Conservation (phyloP, 169 alveolate genomes). For the Cardiosporidium cionae region DNA sequence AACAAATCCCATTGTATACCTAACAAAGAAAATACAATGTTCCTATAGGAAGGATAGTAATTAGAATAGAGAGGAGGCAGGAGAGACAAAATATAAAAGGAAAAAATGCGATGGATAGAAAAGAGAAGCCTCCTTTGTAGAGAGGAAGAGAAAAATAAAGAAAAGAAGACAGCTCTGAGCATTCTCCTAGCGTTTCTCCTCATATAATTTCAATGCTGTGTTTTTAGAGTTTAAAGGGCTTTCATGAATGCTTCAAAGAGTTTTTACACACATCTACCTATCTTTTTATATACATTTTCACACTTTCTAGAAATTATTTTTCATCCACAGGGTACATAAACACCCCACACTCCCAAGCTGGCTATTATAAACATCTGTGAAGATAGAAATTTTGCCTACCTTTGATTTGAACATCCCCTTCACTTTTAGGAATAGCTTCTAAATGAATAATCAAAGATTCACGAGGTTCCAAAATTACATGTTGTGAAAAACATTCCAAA, state of each 20-base stretch:
- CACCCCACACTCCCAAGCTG: too few relatives aligned
- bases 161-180: too few relatives aligned
- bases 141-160: too few relatives aligned
- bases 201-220: background rate
- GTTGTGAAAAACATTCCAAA: background rate
- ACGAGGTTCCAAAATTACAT: background rate
- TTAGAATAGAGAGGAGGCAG: background rate
- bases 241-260: background rate
- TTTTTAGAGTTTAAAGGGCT: background rate
- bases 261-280: background rate
- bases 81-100: background rate
- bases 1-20: background rate
- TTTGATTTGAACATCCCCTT: background rate
- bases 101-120: too few relatives aligned
- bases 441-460: background rate
- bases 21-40: too few relatives aligned
- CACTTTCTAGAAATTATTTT: too few relatives aligned
- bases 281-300: background rate
- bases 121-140: too few relatives aligned
- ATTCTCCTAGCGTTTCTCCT: too few relatives aligned
- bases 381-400: background rate
- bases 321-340: too few relatives aligned
- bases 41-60: background rate
- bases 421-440: background rate
- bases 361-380: background rate